These are phyloP conservation scores for Lagerstroemia speciosa DNA, from an alignment of 345 rosid genomes.

Conservation along the genomic window DNA sequence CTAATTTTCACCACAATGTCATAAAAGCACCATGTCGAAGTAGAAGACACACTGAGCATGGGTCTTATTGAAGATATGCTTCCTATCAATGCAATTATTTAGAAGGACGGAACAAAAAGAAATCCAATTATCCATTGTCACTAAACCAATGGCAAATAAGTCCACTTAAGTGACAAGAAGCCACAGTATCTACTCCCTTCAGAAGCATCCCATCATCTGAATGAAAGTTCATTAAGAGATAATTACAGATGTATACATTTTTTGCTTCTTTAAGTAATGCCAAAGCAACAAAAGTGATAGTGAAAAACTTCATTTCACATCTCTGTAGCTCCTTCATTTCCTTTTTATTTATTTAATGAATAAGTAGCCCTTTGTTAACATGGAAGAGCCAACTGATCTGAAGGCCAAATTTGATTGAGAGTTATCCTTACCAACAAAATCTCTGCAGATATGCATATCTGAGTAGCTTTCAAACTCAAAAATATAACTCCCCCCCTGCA, in stretches of 20 bases:
- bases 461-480: conserved; percentile 74
- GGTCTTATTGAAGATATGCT: not conserved
- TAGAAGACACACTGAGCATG: not conserved
- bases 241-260: not conserved
- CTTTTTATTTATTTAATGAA: not conserved
- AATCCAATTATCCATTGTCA: too few species aligned
- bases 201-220: not conserved
- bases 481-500: conserved; percentile 66
- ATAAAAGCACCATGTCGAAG: not conserved
- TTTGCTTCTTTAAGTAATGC: not conserved
- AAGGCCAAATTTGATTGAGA: not conserved
- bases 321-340: not conserved
- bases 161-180: not conserved
- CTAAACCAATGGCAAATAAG: too few species aligned
- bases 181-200: not conserved
- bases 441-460: conserved; percentile 74
- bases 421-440: conserved; percentile 59
- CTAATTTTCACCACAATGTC: not conserved
- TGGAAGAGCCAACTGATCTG: too few species aligned
- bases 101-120: not conserved
- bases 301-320: not conserved
- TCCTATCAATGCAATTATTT: not conserved
- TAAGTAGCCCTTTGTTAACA: too few species aligned
- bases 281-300: not conserved
- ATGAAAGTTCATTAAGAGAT: not conserved